Conservation (phyloP, 345 rosid species). For the Citrus australasica region DNA sequence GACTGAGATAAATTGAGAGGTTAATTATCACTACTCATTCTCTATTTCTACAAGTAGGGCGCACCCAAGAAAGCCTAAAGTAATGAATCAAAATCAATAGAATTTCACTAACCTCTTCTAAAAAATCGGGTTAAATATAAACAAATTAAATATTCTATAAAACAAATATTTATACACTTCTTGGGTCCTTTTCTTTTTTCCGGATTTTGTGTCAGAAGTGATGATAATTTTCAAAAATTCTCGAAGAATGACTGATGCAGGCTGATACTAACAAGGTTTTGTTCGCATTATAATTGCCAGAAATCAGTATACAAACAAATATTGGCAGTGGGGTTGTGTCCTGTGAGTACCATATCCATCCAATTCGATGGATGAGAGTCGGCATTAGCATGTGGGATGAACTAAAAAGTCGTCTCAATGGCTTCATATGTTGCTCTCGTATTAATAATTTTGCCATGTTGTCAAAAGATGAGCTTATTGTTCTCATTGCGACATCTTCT, state of each 20-base stretch:
- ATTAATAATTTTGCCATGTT: constrained; percentile 11
- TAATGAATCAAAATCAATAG: neutral
- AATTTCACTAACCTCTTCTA: neutral
- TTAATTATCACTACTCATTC: constrained; percentile 1
- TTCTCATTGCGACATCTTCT: neutral
- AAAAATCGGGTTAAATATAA: neutral
- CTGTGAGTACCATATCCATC: neutral
- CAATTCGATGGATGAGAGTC: constrained; percentile 14
- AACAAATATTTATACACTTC: too few species aligned
- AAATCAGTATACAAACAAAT: too few species aligned
- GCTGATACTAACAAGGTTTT: neutral
- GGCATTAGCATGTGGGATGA: constrained; percentile 29
- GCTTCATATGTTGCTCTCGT: constrained; percentile 7
- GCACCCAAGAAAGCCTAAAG: neutral
- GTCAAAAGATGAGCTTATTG: constrained; percentile 10
- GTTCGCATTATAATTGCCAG: neutral
- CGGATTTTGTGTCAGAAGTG: neutral
- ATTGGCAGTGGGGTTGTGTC: neutral
- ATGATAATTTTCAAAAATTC: too few species aligned
- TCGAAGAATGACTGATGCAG: neutral
- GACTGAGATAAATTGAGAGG: too few species aligned
- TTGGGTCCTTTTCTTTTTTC: too few species aligned
- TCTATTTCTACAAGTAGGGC: constrained; percentile 11
- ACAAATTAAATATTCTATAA: too few species aligned
- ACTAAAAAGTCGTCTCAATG: constrained; percentile 10